Evolutionary conservation across 2,329 filamentous ascomycete species (phyloP), one percentile per base, ranked within the genome.

Genomic region (Alternaria brassicae): DNA sequence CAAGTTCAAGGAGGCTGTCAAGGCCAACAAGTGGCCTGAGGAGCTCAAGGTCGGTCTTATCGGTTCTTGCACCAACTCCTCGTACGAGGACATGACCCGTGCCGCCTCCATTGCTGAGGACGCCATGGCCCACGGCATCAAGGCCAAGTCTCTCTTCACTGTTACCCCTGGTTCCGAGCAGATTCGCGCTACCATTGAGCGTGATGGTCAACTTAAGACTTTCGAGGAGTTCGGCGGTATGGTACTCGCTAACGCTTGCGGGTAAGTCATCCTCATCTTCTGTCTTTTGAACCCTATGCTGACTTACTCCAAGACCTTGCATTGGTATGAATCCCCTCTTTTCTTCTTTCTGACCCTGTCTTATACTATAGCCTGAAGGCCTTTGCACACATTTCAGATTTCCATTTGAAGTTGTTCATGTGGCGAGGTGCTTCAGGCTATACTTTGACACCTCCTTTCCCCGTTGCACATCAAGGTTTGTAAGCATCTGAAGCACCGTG

Each of bases 101-200:
- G 92, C 90, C 68, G 93, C 93, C 63, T 93, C 91, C 62, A 97
- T 98, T 78, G 94, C 92, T 66, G 89, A 89, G 71, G 93, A 98
- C 78, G 95, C 95, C 69, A 87, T 97, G 71, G 84, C 91, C 80
- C 93, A 97, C 80, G 95, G 95, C 65, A 75, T 99, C 78, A 98
- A 98, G 87, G 86, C 95, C 72, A 97, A 97, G 86, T 82, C 93
- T 67, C 83, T 93, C 67, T 98, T 98, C 86, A 94, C 92, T 66
- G 92, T 99, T 71, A 98, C 94, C 53, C 95, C 95, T 60, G 95
- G 95, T 74, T 97, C 92, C 49, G 95, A 99, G 84, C 95, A 98
- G 82, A 96, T 98, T 72, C 89, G 95, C 13, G 69, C 93, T 56
- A 97, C 94, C 57, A 96, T 97, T 72, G 91, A 88, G 72, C 89